Conservation (phyloP, 768 basidiomycete genomes). For the Termitomyces sp. region DNA sequence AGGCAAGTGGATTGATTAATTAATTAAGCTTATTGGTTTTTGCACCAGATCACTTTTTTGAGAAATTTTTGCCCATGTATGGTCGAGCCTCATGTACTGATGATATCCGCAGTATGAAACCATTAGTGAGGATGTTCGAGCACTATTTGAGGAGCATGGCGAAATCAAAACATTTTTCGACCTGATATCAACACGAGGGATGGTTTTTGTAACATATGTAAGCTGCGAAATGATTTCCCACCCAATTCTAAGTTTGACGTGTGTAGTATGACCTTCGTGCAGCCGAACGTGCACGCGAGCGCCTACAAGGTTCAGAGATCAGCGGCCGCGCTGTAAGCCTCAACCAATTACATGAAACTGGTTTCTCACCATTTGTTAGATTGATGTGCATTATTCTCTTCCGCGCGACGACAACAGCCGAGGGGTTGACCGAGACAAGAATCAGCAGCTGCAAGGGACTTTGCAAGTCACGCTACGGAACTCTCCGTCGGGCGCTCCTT, state of each 20-base stretch:
- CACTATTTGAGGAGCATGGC: constrained; percentile 87
- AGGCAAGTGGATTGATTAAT: constrained; percentile 86
- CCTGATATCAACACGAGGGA: constrained; percentile 89
- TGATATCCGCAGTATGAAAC: constrained; percentile 70
- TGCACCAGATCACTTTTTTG: not conserved
- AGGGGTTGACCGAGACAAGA: constrained; percentile 70
- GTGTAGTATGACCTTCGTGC: constrained; percentile 85
- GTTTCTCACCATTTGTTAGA: constrained; percentile 42
- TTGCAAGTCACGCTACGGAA: constrained; percentile 74
- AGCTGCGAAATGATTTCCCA: not conserved
- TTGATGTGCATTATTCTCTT: constrained; percentile 97
- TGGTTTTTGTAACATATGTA: constrained; percentile 99
- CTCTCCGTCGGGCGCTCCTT: constrained; percentile 58
- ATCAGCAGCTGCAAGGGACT: constrained; percentile 86
- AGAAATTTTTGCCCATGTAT: not conserved
- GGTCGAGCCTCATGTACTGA: constrained; percentile 9
- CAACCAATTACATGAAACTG: constrained; percentile 9
- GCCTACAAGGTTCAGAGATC: constrained; percentile 85
- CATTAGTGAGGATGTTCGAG: constrained; percentile 77
- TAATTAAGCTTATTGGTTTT: constrained; percentile 8
- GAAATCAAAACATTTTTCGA: constrained; percentile 98
- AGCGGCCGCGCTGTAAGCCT: constrained; percentile 78
- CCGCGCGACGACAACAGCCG: constrained; percentile 80
- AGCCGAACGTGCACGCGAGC: constrained; percentile 87
- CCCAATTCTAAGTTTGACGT: constrained; percentile 12